Conservation (phyloP, 805 yeast genomes). For the Suhomyces pyralidae region DNA sequence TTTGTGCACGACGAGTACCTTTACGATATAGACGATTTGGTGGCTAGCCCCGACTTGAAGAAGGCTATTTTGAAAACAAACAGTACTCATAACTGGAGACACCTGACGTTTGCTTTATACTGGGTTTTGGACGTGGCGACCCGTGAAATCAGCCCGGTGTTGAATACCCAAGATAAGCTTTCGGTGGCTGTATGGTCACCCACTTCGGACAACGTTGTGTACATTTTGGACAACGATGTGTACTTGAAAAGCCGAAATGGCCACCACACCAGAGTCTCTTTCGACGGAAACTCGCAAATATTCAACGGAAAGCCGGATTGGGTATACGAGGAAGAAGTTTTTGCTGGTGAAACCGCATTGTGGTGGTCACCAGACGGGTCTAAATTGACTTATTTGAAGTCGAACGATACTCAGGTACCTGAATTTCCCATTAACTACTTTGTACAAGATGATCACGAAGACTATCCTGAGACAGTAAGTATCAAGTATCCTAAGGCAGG, state of each 20-base stretch:
- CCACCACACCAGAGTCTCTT: slow-evolving; percentile 35
- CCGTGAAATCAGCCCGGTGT: slow-evolving; percentile 9
- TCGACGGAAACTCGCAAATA: slow-evolving; percentile 51
- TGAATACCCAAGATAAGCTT: slow-evolving; percentile 20
- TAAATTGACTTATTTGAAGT: slow-evolving; percentile 50
- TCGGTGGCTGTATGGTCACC: slow-evolving; percentile 68
- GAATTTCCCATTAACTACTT: slow-evolving; percentile 51
- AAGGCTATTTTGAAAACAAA: slow-evolving; percentile 60
- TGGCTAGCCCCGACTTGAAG: slow-evolving; percentile 65
- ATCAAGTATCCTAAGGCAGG: slow-evolving; percentile 78
- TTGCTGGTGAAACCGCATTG: slow-evolving; percentile 53
- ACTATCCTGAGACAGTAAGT: slow-evolving; percentile 46
- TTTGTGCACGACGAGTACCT: slow-evolving; percentile 39
- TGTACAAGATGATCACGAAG: slow-evolving; percentile 32
- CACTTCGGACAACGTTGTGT: slow-evolving; percentile 50
- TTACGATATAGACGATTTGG: slow-evolving; percentile 50
- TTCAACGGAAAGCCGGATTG: slow-evolving; percentile 76
- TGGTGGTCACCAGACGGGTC: slow-evolving; percentile 75
- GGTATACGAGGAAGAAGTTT: slow-evolving; percentile 82
- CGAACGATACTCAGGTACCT: slow-evolving; percentile 60
- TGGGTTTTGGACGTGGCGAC: slow-evolving; percentile 37
- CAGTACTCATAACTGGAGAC: slow-evolving; percentile 58
- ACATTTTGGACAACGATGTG: slow-evolving; percentile 54
- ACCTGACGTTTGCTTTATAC: slow-evolving; percentile 43
- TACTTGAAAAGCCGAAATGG: slow-evolving; percentile 38